Conservation (phyloP, 768 basidiomycete species). For the Polyporus arcularius region DNA sequence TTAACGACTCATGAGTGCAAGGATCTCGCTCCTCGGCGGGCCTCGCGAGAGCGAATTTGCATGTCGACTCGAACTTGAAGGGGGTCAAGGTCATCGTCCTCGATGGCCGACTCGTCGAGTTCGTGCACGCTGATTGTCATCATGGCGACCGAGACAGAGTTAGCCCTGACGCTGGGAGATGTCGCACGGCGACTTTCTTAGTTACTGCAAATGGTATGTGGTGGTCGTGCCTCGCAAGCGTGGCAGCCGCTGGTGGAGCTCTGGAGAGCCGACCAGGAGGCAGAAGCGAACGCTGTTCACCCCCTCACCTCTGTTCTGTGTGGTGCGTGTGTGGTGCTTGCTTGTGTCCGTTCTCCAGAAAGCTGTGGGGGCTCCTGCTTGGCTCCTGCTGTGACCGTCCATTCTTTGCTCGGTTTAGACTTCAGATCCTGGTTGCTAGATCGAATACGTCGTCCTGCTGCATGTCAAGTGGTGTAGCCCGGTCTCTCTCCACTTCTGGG, state of each 20-base stretch:
- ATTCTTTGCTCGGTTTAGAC: slow-evolving; percentile 10
- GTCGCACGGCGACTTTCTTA: slow-evolving; percentile 11
- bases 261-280: no score
- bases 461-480: background rate
- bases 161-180: slow-evolving; percentile 1
- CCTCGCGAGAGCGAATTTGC: no score
- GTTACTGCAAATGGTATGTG: slow-evolving; percentile 13
- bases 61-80: no score
- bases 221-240: background rate
- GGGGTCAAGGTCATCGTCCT: no score
- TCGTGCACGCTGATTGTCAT: background rate
- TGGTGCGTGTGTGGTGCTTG: slow-evolving; percentile 4
- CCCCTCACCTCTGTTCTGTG: background rate
- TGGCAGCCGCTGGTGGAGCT: background rate
- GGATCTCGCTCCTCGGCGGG: no score
- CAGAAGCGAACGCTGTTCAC: background rate
- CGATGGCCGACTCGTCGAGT: background rate
- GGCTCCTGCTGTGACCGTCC: background rate
- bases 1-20: no score
- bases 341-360: background rate
- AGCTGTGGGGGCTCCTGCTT: background rate
- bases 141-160: slow-evolving; percentile 11
- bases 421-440: slow-evolving; percentile 1
- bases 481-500: slow-evolving; percentile 10
- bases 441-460: slow-evolving; percentile 8